These are phyloP conservation scores for Xylariaceae sp. DNA, from an alignment of 2,329 filamentous ascomycete species.

Conservation along the genomic window DNA sequence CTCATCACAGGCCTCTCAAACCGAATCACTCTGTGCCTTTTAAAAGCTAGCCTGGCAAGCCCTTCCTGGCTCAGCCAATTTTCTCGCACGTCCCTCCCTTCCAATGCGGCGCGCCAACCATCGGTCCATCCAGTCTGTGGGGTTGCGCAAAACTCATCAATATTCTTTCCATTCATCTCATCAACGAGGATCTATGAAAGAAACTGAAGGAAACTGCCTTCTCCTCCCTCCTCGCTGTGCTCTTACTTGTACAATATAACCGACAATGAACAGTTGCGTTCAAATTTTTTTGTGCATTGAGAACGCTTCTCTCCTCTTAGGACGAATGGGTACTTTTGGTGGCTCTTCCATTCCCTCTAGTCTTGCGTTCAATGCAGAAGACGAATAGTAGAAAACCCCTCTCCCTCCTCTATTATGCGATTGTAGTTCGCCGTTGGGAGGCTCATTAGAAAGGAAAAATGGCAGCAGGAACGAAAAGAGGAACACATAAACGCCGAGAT, in stretches of 20 bases:
- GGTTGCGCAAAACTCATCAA: constrained; percentile 16
- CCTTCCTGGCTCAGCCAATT: not conserved
- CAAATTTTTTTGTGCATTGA: constrained; percentile 13
- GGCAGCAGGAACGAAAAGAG: constrained; percentile 8
- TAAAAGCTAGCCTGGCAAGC: constrained; percentile 1
- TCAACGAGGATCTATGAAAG: constrained; percentile 20
- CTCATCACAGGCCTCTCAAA: not conserved
- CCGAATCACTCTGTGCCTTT: not conserved
- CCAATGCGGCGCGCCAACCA: constrained; percentile 11
- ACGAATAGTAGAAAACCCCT: constrained; percentile 9
- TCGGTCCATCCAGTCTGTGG: constrained; percentile 24
- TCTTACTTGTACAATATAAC: constrained; percentile 27
- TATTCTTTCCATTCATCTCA: constrained; percentile 12
- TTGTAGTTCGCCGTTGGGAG: constrained; percentile 4
- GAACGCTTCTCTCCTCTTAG: not conserved
- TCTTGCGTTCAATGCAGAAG: constrained; percentile 20
- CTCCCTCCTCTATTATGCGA: constrained; percentile 21
- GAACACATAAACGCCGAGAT: constrained; percentile 32
- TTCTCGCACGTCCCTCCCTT: not conserved
- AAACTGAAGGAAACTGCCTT: constrained; percentile 14
- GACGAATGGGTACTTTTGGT: constrained; percentile 19
- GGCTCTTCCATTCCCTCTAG: constrained; percentile 22
- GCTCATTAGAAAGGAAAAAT: constrained; percentile 6
- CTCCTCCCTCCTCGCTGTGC: not conserved
- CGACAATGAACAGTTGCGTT: constrained; percentile 5